Conservation (phyloP, 768 basidiomycete species). For the Lenzites betulinus region DNA sequence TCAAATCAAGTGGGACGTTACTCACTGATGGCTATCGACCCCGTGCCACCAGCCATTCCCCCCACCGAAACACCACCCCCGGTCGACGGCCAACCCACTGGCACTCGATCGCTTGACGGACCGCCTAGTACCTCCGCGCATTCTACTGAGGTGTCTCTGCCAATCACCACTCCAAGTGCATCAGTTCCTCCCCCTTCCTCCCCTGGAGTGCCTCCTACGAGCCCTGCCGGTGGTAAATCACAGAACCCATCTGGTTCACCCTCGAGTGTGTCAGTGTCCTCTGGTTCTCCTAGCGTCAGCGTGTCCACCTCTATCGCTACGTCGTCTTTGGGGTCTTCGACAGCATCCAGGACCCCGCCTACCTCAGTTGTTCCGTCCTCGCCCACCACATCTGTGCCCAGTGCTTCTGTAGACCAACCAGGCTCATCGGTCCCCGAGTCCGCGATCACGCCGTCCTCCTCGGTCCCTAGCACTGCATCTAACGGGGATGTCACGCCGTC, state of each 20-base stretch:
- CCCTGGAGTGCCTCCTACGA: background rate
- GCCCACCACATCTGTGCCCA: background rate
- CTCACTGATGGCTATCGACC: background rate
- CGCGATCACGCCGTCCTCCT: background rate
- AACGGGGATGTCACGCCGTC: too few relatives aligned
- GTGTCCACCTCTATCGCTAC: too few relatives aligned
- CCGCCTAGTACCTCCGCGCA: too few relatives aligned
- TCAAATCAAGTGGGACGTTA: background rate
- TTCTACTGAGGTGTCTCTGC: too few relatives aligned
- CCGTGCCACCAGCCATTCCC: background rate
- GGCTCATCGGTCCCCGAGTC: background rate
- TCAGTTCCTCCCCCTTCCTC: background rate
- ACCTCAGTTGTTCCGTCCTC: background rate
- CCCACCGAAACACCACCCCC: background rate
- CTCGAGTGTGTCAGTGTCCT: background rate
- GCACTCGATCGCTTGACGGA: too few relatives aligned
- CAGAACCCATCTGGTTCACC: background rate
- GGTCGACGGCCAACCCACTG: too few relatives aligned
- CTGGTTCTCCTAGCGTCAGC: too few relatives aligned
- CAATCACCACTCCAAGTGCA: too few relatives aligned
- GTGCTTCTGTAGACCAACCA: too few relatives aligned
- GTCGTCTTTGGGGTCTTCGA: background rate
- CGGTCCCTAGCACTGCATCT: too few relatives aligned
- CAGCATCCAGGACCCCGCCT: background rate
- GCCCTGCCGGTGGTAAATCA: background rate